A percentile compares a stretch with the other conserved stretches of the same genome.
Conservation (phyloP, 352 stramenopile species). For the Globisporangium megalacanthum region DNA sequence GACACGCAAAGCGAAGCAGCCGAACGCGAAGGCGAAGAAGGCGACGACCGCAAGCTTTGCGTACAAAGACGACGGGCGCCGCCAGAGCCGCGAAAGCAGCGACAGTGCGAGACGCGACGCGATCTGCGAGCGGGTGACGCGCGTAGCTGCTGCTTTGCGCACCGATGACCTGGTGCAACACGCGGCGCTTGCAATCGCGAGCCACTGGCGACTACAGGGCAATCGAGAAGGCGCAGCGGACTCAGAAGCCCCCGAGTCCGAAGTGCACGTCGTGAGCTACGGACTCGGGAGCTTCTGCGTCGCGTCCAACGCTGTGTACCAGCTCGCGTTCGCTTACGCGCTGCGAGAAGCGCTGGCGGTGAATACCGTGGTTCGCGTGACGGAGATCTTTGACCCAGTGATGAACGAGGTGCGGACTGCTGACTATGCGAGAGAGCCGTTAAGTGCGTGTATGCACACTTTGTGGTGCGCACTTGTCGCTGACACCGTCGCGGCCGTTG, state of each 20-base stretch:
- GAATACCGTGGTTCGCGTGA: not conserved
- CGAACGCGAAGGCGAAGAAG: not conserved
- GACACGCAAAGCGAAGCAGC: slow-evolving; percentile 5
- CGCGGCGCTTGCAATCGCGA: slow-evolving; percentile 16
- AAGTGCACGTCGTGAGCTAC: slow-evolving; percentile 49
- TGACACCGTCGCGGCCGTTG: no score
- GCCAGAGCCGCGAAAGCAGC: not conserved
- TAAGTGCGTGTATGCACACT: not conserved
- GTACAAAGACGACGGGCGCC: slow-evolving; percentile 3
- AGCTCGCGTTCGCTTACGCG: slow-evolving; percentile 58
- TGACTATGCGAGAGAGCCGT: not conserved
- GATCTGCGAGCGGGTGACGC: slow-evolving; percentile 32
- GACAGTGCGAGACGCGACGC: slow-evolving; percentile 5
- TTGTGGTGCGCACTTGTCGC: no score
- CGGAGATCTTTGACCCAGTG: slow-evolving; percentile 71
- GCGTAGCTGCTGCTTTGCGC: slow-evolving; percentile 26
- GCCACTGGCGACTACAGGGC: slow-evolving; percentile 19
- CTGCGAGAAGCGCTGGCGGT: slow-evolving; percentile 24
- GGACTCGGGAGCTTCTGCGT: slow-evolving; percentile 70
- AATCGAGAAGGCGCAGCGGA: slow-evolving; percentile 1
- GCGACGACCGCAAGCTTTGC: slow-evolving; percentile 5
- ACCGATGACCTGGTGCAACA: slow-evolving; percentile 24
- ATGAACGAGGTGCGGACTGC: slow-evolving; percentile 57
- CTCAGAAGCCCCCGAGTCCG: not conserved
- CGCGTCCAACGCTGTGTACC: slow-evolving; percentile 70